A percentile compares a stretch with the other conserved stretches of the same genome.
Conservation (phyloP, 805 yeast genomes). For the Ogataea saltuana region DNA sequence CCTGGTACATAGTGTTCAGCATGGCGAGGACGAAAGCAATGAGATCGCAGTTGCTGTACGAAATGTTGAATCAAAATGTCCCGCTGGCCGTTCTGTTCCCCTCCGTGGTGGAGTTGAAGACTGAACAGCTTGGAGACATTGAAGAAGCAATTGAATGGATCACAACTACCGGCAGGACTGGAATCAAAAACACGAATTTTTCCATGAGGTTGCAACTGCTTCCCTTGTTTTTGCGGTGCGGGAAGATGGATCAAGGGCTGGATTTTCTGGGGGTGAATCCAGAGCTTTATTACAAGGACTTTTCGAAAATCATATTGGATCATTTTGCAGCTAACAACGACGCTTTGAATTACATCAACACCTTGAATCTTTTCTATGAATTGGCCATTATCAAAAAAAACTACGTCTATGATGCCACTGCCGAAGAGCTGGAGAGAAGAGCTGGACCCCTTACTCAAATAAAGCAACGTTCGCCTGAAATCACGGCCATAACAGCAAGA, state of each 20-base stretch:
- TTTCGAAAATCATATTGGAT: not conserved
- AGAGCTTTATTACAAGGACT: not conserved
- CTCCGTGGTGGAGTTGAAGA: not conserved
- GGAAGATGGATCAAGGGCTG: not conserved
- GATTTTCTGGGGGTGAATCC: not conserved
- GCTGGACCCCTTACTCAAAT: too few species aligned
- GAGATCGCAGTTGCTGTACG: not conserved
- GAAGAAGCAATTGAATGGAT: constrained; percentile 3
- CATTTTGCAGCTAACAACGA: not conserved
- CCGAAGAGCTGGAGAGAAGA: not conserved
- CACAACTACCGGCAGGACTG: not conserved
- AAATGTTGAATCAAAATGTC: constrained; percentile 1
- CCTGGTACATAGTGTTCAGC: constrained; percentile 1
- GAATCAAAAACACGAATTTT: not conserved
- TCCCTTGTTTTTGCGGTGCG: not conserved
- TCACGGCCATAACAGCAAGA: not conserved
- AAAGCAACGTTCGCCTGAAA: not conserved
- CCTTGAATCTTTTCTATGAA: not conserved
- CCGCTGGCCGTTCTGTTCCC: not conserved
- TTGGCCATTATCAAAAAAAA: not conserved
- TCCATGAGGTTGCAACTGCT: not conserved
- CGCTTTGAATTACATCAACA: not conserved
- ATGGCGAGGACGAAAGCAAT: not conserved
- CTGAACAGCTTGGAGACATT: not conserved
- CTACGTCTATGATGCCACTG: constrained; percentile 2